Evolutionary conservation across 139 green algal genomes (phyloP), one percentile per base, ranked within the genome.

Genomic region (Yamagishiella unicocca): DNA sequence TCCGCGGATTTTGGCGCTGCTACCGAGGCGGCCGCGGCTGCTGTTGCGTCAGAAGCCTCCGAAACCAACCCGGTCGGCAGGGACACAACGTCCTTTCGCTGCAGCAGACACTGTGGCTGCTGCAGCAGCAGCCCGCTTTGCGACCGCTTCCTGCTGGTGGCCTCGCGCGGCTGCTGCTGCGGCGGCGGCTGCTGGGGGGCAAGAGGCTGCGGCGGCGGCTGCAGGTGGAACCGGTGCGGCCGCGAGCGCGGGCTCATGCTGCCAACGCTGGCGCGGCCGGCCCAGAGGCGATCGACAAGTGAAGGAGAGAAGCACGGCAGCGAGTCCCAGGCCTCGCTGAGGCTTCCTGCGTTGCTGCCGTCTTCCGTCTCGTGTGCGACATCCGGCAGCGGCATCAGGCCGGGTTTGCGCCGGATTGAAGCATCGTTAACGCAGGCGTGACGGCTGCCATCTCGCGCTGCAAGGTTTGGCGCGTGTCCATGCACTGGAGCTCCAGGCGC

Each of bases 241-340:
- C n/a, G 70, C 1, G 22, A 8, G 70, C 70, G 70, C 6, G 70
- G 70, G 70, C 70, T 78, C 38, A 7, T 33, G 70, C 38, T 78
- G 6, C 70, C 70, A 19, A 58, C 40, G 70, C 70, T 58, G 22
- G 70, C 5, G 12, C 70, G 38, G 7, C 70, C 70, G 12, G 70
- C 70, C 70, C 70, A 78, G 7, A 78, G 70, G 17, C 70, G 70
- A 21, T 78, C 70, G 8, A 78, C 70, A 10, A 78, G 38, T 10
- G 70, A 78, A 14, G 70, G 70, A 2, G 70, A 55, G 40, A 78
- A 78, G 70, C 54, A 78, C 38, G 70, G 70, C 38, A 78, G 70
- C 38, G 70, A 78, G 37, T 78, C 70, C 38, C 67, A 75, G 3
- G 67, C 33, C 33, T 75, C 67, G 33, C 67, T 75, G 35, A 46